Evolutionary conservation across 352 stramenopile genomes (phyloP), one percentile per base, ranked within the genome.

Genomic region (Phytophthora sansomeana): DNA sequence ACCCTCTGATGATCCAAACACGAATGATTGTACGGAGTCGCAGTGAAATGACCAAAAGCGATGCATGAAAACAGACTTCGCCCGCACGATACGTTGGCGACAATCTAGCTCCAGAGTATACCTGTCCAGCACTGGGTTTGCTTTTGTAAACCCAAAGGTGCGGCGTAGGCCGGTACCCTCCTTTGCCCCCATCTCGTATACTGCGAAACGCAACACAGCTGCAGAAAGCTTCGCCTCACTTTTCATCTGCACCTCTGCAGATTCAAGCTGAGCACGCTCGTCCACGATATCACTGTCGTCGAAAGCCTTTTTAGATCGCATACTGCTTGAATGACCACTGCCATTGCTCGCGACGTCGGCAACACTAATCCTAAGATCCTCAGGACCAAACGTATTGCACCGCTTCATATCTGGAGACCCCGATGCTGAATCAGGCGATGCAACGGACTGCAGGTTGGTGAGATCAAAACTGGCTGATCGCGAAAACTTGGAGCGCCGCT

Each of bases 41-140:
- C 85, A 93, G 32, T 85, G 85, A 54, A 94, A 94, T 28, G 80
- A 87, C 79, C 83, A 93, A 47, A 84, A 90, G 9, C 83, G 82
- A 61, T 93, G 84, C 82, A 91, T 91, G 50, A 93, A 92, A 6
- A 96, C 85, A 4, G 83, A 93, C 57, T 93, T 93, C 9, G 87
- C 81, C 43, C 78, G 82, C 29, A 94, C 82, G 14, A 93, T 76
- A 26, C 80, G 80, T 61, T 92, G 83, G 19, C 74, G 69, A 38
- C 82, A 88, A 65, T 93, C 83, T 10, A 96, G 76, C 56, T 93
- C 84, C 17, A 96, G 65, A 8, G 84, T 93, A 61, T 92, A 96
- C 4, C 87, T 79, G 55, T 95, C 82, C 6, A 93, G 58, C 21
- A 91, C 67, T 8, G 85, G 79, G 49, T 93, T 92, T 16, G 80